Base-by-base conservation (phyloP, 2,329 filamentous ascomycete species). In the Penicillium sp. region DNA sequence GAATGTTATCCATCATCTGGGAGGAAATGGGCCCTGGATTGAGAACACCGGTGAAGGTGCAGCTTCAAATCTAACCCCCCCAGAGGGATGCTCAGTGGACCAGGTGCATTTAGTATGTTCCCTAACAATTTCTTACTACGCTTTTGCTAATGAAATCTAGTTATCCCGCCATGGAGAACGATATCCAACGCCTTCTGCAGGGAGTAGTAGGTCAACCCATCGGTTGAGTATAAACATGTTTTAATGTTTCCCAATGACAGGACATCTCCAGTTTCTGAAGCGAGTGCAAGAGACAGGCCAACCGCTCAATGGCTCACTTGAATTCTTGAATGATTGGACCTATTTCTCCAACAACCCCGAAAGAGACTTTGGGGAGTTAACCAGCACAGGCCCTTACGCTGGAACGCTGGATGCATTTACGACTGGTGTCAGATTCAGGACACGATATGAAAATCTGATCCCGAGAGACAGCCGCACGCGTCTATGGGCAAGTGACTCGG, bases 131-230 rank as follows among this genome's bases (percentile, higher is more conserved):
- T 25, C 48, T 15, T 41, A 15, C 12, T 8, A 21, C 19, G 19
- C 19, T 21, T 23, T 15, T 15, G 13, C 54, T 65, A 36, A 60
- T 54, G 31, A 8, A 31, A 29, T 9, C 62, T n/a, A 83, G 81
- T 80, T 85, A 74, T 81, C 83, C 21, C 77, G 83, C 41, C 83
- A 86, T 72, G 81, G 75, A 23, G 83, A 85, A 66, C 74, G 83
- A 65, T 85, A 84, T 70, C 83, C 83, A 1, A 86, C 83, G 0
- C 69, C 68, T 36, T 77, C 71, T 59, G 79, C 80, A 41, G 83
- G 81, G 29, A 69, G 64, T 48, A 77, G 83, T 82, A 75, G 53
- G 80, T 79, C 50, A 43, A 51, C 57, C 49, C 19, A 53, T 27
- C 38, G 17, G 17, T 17, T 12, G 13, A 12, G 19, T 21, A 44